Base-by-base conservation (phyloP, 2,329 filamentous ascomycete species). In the Penicillium sclerotiorum region DNA sequence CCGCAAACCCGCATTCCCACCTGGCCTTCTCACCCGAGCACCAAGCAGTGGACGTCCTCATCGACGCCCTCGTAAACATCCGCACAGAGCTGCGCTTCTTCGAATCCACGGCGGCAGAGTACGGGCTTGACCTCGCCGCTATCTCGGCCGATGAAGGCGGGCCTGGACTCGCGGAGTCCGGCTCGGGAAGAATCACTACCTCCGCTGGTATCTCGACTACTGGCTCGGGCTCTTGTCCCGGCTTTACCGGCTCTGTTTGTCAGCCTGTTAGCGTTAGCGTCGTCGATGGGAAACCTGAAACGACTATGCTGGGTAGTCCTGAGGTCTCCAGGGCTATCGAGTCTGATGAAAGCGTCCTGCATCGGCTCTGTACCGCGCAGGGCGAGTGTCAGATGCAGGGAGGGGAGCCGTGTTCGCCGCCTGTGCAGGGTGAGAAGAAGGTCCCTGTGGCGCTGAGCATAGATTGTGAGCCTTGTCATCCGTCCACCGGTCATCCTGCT, bases 71-170 rank as follows among this genome's bases (percentile, higher is more conserved):
- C 17, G 82, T 79, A 57, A 88, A 87, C 55, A 83, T 89, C 61
- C 79, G 83, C 4, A 78, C 81, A 9, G 87, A 90, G 61, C 80
- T 88, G 66, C 74, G 73, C 46, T 86, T 89, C 69, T 89, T 90
- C 61, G 77, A 87, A 48, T 78, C 81, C 35, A 85, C 84, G 0
- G 85, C 86, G 2, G 70, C 65, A 1, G 79, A 81, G 40, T 89
- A 85, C 59, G 78, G 74, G 2, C 72, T 90, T 2, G 70, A 76
- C 2, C 64, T 88, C 7, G 66, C 62, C 0, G 66, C 65, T 2
- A 73, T 77, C 42, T 62, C 75, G 1, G 17, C 50, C 1, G 49
- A 53, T 35, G 56, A 60, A 5, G 68, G 71, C 0, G 76, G 76
- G 0, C 65, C 76, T 7, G 53, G 58, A 2, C 50, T 54, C 1